These are phyloP conservation scores for Fusarium sp. DNA, from an alignment of 2,329 filamentous ascomycete species.

Conservation along the genomic window DNA sequence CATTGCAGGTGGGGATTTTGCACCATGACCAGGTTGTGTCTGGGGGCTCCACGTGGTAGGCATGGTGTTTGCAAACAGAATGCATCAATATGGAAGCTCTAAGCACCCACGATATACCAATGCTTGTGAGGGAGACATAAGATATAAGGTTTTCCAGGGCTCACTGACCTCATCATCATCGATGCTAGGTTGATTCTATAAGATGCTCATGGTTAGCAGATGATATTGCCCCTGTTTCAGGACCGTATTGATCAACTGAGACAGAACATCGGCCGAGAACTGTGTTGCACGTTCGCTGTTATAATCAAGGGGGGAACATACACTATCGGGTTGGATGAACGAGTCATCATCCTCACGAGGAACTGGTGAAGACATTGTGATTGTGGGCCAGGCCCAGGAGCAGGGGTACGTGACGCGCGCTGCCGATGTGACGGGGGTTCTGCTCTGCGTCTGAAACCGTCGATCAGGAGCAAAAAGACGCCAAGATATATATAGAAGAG, in stretches of 20 bases:
- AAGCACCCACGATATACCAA: not conserved
- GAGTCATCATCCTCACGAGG: slow-evolving; percentile 23
- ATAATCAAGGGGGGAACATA: not conserved
- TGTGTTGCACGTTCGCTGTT: not conserved
- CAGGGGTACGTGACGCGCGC: not conserved
- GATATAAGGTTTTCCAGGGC: not conserved
- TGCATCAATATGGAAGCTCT: not conserved
- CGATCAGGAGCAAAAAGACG: not conserved
- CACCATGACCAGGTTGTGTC: not conserved
- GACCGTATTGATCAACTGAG: not conserved
- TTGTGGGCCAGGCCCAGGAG: not conserved
- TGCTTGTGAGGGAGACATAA: not conserved
- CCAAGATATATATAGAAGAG: not conserved
- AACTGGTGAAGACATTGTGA: slow-evolving; percentile 3
- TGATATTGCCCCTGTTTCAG: not conserved
- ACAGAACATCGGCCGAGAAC: too few species aligned
- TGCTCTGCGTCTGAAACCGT: not conserved
- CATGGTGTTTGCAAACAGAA: not conserved
- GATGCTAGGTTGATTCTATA: slow-evolving; percentile 23
- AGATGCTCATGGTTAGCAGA: slow-evolving; percentile 4
- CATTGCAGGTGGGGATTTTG: not conserved
- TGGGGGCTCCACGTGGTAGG: not conserved
- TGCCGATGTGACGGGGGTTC: not conserved
- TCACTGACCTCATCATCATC: slow-evolving; percentile 38
- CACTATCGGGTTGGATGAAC: slow-evolving; percentile 31